Percentiles rank a stretch among this genome's conserved stretches.
Evolutionary conservation across 208 protist genomes (phyloP).

Genomic region (Acanthamoeba quina): DNA sequence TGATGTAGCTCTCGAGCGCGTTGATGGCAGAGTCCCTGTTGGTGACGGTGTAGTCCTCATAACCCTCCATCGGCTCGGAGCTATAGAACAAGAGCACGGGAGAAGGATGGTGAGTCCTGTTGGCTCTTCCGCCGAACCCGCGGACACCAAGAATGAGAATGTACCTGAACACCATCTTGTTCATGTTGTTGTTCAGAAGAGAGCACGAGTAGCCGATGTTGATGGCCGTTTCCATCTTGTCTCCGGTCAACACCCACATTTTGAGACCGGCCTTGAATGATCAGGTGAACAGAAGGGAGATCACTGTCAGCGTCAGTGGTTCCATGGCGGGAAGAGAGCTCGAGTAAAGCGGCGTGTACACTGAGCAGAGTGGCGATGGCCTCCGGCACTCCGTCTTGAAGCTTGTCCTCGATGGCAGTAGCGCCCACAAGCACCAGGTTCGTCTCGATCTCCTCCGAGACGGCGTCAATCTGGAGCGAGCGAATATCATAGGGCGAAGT

Average conservation of each 20-base stretch:
- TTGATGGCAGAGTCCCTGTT: conserved; percentile 39
- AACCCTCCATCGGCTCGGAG: conserved; percentile 54
- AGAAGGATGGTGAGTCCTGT: neutral
- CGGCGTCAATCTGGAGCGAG: conserved; percentile 50
- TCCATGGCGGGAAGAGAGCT: neutral
- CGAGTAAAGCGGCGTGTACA: neutral
- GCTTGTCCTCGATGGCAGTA: conserved; percentile 97
- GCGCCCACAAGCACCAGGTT: conserved; percentile 93
- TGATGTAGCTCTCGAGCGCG: conserved; percentile 36
- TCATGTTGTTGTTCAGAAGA: conserved; percentile 73
- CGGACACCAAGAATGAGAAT: neutral
- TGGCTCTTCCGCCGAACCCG: neutral
- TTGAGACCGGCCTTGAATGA: conserved; percentile 95
- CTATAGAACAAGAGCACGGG: neutral
- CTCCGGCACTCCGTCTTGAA: conserved; percentile 96
- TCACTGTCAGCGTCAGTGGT: neutral
- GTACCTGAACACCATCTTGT: conserved; percentile 45
- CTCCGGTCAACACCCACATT: conserved; percentile 98
- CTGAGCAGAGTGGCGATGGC: conserved; percentile 81
- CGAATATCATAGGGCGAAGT: neutral
- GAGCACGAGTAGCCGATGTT: conserved; percentile 91
- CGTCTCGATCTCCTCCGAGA: conserved; percentile 90
- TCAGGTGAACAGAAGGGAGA: neutral
- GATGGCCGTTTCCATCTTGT: conserved; percentile 96
- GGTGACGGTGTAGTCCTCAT: conserved; percentile 44